Percentiles rank a stretch among this genome's conserved stretches.
Conservation (phyloP, 1,284 basidiomycete species). For the Marasmius tenuissimus region DNA sequence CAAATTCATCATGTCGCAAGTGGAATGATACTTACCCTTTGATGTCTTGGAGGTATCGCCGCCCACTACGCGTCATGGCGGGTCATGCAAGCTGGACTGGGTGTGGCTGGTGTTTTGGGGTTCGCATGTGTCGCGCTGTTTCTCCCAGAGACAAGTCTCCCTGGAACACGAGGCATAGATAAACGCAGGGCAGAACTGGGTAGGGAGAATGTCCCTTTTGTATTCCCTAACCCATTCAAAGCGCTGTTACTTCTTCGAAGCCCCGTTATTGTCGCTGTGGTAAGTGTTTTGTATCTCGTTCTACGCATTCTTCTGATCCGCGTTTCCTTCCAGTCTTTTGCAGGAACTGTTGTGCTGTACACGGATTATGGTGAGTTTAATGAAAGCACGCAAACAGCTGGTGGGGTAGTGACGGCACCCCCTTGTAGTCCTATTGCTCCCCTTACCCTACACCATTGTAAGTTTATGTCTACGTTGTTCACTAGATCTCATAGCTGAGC, state of each 20-base stretch:
- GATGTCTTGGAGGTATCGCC: slow-evolving; percentile 32
- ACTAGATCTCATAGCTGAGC: slow-evolving; percentile 2
- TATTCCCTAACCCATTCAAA: slow-evolving; percentile 60
- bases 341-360: slow-evolving; percentile 35
- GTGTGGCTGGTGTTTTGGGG: slow-evolving; percentile 41
- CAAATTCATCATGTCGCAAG: background rate
- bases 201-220: slow-evolving; percentile 23
- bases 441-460: slow-evolving; percentile 43
- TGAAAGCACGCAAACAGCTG: background rate
- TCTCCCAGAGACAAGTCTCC: slow-evolving; percentile 75
- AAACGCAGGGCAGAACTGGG: slow-evolving; percentile 27
- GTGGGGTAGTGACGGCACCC: background rate
- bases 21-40: background rate
- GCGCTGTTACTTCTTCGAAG: slow-evolving; percentile 53
- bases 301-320: slow-evolving; percentile 8
- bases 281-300: slow-evolving; percentile 28
- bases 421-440: slow-evolving; percentile 36
- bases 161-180: slow-evolving; percentile 45
- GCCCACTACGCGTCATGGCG: slow-evolving; percentile 71
- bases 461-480: background rate
- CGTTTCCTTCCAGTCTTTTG: slow-evolving; percentile 35
- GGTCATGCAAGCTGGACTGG: slow-evolving; percentile 56
- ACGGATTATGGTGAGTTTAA: slow-evolving; percentile 41
- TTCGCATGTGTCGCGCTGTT: slow-evolving; percentile 47
- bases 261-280: slow-evolving; percentile 56